phyloP scores from a whole-genome alignment of 23 red algal species.

The Gracilaria caudata region DNA sequence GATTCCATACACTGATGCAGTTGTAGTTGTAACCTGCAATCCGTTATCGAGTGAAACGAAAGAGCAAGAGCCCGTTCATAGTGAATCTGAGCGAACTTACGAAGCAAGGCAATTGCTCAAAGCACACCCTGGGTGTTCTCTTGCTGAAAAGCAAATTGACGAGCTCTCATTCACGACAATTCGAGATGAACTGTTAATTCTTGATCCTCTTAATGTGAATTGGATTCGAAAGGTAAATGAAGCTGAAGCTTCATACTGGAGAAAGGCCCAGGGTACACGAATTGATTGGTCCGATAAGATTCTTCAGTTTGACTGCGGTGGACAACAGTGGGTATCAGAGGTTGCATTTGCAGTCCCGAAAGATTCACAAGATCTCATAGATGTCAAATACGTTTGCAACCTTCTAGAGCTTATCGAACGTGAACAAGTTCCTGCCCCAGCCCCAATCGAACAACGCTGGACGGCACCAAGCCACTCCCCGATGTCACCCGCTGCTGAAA shows the following conservation, averaged over 20 bases:
- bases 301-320: slow-evolving; percentile 93
- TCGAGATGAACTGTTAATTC: slow-evolving; percentile 73
- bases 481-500: slow-evolving; percentile 73
- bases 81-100: slow-evolving; percentile 29
- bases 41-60: slow-evolving; percentile 26
- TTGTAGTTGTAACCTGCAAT: slow-evolving; percentile 89
- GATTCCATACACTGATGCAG: slow-evolving; percentile 89
- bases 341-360: slow-evolving; percentile 77
- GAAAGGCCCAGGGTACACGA: slow-evolving; percentile 52
- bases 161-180: slow-evolving; percentile 68
- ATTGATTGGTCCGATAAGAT: slow-evolving; percentile 81
- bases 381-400: slow-evolving; percentile 72
- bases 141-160: slow-evolving; percentile 37
- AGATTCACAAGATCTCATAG: slow-evolving; percentile 8
- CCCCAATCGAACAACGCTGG: slow-evolving; percentile 96
- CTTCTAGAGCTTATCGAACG: slow-evolving; percentile 78
- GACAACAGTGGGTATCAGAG: slow-evolving; percentile 96
- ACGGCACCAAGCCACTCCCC: slow-evolving; percentile 73
- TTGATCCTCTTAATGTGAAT: slow-evolving; percentile 78
- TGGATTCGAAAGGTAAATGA: slow-evolving; percentile 80
- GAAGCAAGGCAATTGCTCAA: slow-evolving; percentile 56
- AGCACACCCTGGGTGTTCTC: slow-evolving; percentile 19
- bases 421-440: slow-evolving; percentile 77
- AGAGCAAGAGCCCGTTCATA: neutral
- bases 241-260: slow-evolving; percentile 86